Evolutionary conservation across 2,329 filamentous ascomycete genomes (phyloP).

Genomic region (Epichloe bromicola): DNA sequence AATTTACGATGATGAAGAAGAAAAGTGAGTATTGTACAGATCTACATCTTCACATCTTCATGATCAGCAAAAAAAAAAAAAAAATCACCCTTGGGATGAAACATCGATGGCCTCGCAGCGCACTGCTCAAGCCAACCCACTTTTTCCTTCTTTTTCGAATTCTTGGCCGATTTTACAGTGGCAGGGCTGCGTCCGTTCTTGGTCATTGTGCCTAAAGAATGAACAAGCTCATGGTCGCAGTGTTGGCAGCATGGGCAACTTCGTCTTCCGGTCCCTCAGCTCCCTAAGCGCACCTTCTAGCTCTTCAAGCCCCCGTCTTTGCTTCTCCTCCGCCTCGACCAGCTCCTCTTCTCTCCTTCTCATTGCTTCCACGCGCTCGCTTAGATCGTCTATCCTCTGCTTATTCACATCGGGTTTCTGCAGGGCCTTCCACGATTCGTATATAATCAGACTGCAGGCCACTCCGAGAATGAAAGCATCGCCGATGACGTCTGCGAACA

Average conservation of each 20-base stretch:
- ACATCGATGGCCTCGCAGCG: no score
- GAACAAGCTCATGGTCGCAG: slow-evolving; percentile 12
- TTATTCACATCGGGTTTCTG: slow-evolving; percentile 46
- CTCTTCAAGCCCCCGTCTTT: slow-evolving; percentile 32
- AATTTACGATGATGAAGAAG: background rate
- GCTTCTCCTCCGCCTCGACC: slow-evolving; percentile 30
- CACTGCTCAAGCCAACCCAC: background rate
- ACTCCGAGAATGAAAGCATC: slow-evolving; percentile 51
- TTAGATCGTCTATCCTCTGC: slow-evolving; percentile 39
- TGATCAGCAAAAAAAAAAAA: background rate
- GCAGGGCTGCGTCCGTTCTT: no score
- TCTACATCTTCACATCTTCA: background rate
- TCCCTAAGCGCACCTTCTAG: slow-evolving; percentile 40
- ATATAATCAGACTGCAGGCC: slow-evolving; percentile 43
- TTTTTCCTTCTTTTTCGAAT: background rate
- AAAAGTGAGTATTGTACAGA: background rate
- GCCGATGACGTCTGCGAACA: slow-evolving; percentile 53
- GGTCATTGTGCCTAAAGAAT: background rate
- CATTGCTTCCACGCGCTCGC: slow-evolving; percentile 34
- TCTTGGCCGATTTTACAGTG: no score
- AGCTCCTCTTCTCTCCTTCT: slow-evolving; percentile 37
- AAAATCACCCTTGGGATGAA: no score
- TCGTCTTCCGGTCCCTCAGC: slow-evolving; percentile 43
- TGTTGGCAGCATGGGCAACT: slow-evolving; percentile 36
- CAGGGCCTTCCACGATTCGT: slow-evolving; percentile 47